Evolutionary conservation across 225 moss, liverwort and hornwort genomes (phyloP).

Genomic region (Polytrichum commune): DNA sequence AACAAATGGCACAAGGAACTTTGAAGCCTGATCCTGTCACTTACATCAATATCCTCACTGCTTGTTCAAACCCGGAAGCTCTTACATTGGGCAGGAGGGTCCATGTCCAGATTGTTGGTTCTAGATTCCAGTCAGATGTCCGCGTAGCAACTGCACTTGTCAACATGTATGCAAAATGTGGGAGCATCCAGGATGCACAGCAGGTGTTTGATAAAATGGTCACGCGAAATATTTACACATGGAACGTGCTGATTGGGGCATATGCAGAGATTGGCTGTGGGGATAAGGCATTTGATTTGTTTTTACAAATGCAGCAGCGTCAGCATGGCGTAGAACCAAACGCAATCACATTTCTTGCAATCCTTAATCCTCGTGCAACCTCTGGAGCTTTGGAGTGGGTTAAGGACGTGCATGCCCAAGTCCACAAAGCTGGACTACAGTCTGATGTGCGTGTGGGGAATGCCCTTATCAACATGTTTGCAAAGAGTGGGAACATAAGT

Average conservation of each 20-base stretch:
- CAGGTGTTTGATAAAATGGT: constrained; percentile 15
- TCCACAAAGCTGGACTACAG: constrained; percentile 14
- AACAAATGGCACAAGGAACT: constrained; percentile 20
- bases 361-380: constrained; percentile 17
- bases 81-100: constrained; percentile 19
- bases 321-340: constrained; percentile 19
- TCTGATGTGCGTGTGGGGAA: constrained; percentile 5
- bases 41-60: constrained; percentile 18
- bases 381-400: constrained; percentile 5
- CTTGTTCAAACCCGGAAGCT: constrained; percentile 9
- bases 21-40: constrained; percentile 21
- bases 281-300: constrained; percentile 1
- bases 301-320: constrained; percentile 2
- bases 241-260: constrained; percentile 12
- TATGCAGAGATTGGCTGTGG: constrained; percentile 8
- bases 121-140: constrained; percentile 8
- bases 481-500: constrained; percentile 10
- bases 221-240: constrained; percentile 6
- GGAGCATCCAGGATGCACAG: constrained; percentile 16
- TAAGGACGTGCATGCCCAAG: constrained; percentile 3
- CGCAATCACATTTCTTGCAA: constrained; percentile 8
- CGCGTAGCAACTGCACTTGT: constrained; percentile 19
- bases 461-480: constrained; percentile 24
- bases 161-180: constrained; percentile 31
- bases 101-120: constrained; percentile 9